Evolutionary conservation across 257 asterid species (phyloP).

Genomic region (Cruciata laevipes): DNA sequence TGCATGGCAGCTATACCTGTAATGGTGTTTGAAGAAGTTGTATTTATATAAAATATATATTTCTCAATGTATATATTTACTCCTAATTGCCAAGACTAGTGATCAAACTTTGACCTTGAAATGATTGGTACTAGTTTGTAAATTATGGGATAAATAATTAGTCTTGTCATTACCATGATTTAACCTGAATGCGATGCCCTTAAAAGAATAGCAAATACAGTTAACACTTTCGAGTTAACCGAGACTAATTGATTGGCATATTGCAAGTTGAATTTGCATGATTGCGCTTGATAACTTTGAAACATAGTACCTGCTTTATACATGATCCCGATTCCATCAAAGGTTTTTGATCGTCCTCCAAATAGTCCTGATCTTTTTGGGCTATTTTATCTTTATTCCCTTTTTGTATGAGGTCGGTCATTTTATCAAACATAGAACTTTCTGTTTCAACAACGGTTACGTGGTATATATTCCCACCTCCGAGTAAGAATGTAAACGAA

Average conservation of each 20-base stretch:
- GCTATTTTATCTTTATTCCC: not conserved
- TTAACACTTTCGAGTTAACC: not conserved
- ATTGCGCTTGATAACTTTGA: constrained; percentile 3
- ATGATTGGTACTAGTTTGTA: not conserved
- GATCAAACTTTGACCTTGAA: not conserved
- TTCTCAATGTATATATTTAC: too few species aligned
- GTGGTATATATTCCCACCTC: too few species aligned
- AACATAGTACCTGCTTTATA: constrained; percentile 13
- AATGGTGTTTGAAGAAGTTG: too few species aligned
- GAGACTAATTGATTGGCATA: constrained; percentile 1
- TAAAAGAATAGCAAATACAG: not conserved
- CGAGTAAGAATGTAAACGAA: too few species aligned
- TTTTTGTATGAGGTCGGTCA: not conserved
- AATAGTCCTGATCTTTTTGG: not conserved
- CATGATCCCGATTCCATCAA: constrained; percentile 1
- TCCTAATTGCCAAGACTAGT: too few species aligned
- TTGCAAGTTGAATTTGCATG: too few species aligned
- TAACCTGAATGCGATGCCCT: not conserved
- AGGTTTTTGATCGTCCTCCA: not conserved
- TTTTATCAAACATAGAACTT: not conserved
- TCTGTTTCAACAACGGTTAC: not conserved
- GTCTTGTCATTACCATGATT: not conserved
- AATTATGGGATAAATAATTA: not conserved
- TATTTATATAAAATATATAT: too few species aligned
- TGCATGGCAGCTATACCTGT: too few species aligned